Conservation (phyloP, 2,329 filamentous ascomycete genomes). For the Sporothrix dimorphospora region DNA sequence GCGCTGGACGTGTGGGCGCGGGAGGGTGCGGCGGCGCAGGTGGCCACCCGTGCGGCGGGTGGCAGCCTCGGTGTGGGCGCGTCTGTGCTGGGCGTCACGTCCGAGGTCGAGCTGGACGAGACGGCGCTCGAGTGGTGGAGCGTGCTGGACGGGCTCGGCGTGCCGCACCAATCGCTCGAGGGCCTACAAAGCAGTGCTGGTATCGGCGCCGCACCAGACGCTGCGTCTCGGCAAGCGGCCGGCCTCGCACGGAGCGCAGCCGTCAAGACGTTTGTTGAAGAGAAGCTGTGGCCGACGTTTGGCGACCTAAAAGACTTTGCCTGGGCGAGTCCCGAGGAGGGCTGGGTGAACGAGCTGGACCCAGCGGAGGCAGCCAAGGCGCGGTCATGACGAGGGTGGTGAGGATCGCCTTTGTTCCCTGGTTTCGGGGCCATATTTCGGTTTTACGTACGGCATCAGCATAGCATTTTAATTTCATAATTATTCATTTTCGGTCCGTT, state of each 20-base stretch:
- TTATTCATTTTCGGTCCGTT: not conserved
- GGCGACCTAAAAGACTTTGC: slow-evolving; percentile 66
- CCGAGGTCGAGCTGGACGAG: slow-evolving; percentile 65
- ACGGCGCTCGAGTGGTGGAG: slow-evolving; percentile 62
- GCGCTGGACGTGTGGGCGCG: slow-evolving; percentile 67
- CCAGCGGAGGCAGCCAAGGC: not conserved
- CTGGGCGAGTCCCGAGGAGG: slow-evolving; percentile 41
- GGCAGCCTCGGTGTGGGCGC: slow-evolving; percentile 47
- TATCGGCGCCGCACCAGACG: slow-evolving; percentile 24
- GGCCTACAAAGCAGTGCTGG: not conserved
- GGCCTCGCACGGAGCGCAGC: slow-evolving; percentile 38
- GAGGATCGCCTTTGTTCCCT: not conserved
- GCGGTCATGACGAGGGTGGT: not conserved
- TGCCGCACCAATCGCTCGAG: slow-evolving; percentile 31
- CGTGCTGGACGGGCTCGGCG: slow-evolving; percentile 50
- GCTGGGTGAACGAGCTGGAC: slow-evolving; percentile 33
- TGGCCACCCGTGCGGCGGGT: slow-evolving; percentile 35
- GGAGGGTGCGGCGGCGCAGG: slow-evolving; percentile 38
- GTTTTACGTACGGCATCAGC: not conserved
- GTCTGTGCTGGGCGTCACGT: slow-evolving; percentile 68
- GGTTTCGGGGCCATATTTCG: not conserved
- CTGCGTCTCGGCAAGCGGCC: slow-evolving; percentile 35
- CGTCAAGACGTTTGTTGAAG: slow-evolving; percentile 42
- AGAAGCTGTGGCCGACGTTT: slow-evolving; percentile 58
- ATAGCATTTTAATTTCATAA: not conserved